Percentiles rank a stretch among this genome's conserved stretches.
Evolutionary conservation across 2,329 filamentous ascomycete genomes (phyloP).

Genomic region (Periconia sp.): DNA sequence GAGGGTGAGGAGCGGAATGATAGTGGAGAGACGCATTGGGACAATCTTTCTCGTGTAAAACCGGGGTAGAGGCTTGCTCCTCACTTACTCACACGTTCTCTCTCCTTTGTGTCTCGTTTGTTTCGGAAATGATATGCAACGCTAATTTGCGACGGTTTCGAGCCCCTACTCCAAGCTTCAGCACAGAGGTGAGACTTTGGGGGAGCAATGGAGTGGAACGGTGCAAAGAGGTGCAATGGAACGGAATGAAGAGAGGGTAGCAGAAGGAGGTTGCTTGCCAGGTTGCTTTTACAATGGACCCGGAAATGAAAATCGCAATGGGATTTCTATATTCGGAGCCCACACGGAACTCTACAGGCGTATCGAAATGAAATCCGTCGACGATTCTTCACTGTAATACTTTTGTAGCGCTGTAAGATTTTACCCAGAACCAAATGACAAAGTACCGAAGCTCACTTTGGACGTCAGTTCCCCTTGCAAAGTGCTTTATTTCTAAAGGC

Average conservation of each 20-base stretch:
- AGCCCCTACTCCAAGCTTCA: not conserved
- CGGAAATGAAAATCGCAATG: not conserved
- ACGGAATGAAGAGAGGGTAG: not conserved
- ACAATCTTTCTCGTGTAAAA: not conserved
- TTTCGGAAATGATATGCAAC: not conserved
- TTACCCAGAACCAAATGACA: not conserved
- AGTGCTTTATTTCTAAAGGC: not conserved
- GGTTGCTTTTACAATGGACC: not conserved
- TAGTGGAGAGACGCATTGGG: not conserved
- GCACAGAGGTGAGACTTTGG: not conserved
- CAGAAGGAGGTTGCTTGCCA: not conserved
- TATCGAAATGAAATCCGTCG: not conserved
- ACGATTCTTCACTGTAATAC: not conserved
- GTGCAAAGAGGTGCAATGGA: not conserved
- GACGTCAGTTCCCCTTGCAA: not conserved
- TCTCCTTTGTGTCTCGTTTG: too few relatives aligned
- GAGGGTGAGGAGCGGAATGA: not conserved
- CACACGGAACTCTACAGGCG: not conserved
- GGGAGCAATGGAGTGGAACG: not conserved
- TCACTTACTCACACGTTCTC: too few relatives aligned
- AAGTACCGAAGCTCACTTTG: not conserved
- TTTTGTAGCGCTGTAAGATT: not conserved
- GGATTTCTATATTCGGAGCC: not conserved
- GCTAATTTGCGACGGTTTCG: not conserved
- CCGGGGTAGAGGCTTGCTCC: too few relatives aligned